Conservation (phyloP, 768 basidiomycete genomes). For the Termitomyces sp. region DNA sequence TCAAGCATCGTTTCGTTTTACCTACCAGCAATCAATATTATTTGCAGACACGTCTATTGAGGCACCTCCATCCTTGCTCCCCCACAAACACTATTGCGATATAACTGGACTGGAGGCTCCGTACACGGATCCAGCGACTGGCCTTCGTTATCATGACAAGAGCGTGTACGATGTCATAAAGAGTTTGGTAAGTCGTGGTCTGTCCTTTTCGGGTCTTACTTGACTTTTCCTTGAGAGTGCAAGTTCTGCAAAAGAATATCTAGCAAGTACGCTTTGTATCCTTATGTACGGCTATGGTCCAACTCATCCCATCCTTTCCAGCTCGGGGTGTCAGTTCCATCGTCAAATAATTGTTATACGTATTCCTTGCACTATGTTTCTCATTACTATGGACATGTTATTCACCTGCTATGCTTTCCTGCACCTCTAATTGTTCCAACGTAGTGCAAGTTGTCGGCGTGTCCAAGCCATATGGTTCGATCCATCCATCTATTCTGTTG, state of each 20-base stretch:
- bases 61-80: constrained; percentile 77
- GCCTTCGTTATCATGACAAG: constrained; percentile 80
- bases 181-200: constrained; percentile 45
- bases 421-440: neutral
- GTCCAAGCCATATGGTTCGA: neutral
- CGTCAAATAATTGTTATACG: constrained; percentile 27
- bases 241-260: constrained; percentile 71
- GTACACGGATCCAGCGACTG: constrained; percentile 79
- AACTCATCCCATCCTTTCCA: neutral
- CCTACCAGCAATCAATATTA: neutral
- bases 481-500: neutral
- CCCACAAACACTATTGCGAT: constrained; percentile 76
- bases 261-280: constrained; percentile 42
- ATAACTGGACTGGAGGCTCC: constrained; percentile 85
- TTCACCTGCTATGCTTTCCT: neutral
- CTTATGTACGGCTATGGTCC: neutral
- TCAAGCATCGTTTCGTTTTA: neutral
- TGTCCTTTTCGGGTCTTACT: neutral
- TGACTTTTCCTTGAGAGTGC: constrained; percentile 39
- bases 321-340: constrained; percentile 44
- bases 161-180: constrained; percentile 83
- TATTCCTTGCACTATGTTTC: neutral
- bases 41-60: constrained; percentile 71
- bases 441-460: neutral
- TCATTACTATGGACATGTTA: neutral